phyloP scores from a whole-genome alignment of 768 basidiomycete genomes.

The Naganishia randhawae region DNA sequence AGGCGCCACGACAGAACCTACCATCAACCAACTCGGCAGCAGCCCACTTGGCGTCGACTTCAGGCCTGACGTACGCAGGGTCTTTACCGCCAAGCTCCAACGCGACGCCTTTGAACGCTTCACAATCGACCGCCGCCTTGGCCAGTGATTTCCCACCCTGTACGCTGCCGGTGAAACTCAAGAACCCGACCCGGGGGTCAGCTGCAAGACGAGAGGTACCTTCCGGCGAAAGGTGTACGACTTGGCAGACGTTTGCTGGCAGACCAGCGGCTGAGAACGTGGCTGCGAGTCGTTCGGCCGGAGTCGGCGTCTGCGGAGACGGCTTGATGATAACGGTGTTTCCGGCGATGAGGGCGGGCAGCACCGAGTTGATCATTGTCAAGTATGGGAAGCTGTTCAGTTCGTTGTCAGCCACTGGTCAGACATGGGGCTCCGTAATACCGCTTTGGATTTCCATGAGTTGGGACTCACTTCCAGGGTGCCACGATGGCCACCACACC shows the following conservation, averaged over 20 bases:
- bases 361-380: slow-evolving; percentile 80
- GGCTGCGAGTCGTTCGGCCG: slow-evolving; percentile 71
- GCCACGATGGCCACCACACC: slow-evolving; percentile 71
- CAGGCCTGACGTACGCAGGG: slow-evolving; percentile 86
- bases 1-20: slow-evolving; percentile 51
- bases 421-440: no score
- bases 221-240: slow-evolving; percentile 51
- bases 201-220: slow-evolving; percentile 63
- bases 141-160: slow-evolving; percentile 70
- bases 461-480: slow-evolving; percentile 29
- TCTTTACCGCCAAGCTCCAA: slow-evolving; percentile 98
- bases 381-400: slow-evolving; percentile 75
- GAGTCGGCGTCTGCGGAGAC: slow-evolving; percentile 89
- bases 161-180: slow-evolving; percentile 89
- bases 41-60: slow-evolving; percentile 79
- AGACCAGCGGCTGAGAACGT: slow-evolving; percentile 74
- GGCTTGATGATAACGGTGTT: slow-evolving; percentile 91
- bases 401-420: not conserved
- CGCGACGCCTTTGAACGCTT: slow-evolving; percentile 78
- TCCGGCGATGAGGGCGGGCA: slow-evolving; percentile 83
- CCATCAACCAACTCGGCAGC: slow-evolving; percentile 87
- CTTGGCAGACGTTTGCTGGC: slow-evolving; percentile 63
- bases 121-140: slow-evolving; percentile 58
- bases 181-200: slow-evolving; percentile 69
- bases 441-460: no score